A percentile compares a stretch with the other conserved stretches of the same genome.
phyloP scores from a whole-genome alignment of 148 eudicot species.

The Vaccinium vitisidaea region DNA sequence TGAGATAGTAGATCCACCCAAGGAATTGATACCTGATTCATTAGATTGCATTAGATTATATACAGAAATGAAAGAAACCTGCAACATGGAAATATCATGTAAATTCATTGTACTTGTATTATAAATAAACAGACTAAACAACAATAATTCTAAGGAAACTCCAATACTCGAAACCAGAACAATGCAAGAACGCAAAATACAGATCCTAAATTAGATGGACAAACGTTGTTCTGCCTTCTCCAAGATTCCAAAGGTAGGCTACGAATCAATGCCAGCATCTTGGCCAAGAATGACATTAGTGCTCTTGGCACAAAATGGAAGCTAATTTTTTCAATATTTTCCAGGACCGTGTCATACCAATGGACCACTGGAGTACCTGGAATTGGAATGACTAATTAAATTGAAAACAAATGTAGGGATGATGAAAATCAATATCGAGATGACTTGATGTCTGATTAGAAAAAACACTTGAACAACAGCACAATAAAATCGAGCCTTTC shows the following conservation, averaged over 20 bases:
- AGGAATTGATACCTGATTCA: too few relatives aligned
- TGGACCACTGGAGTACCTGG: constrained; percentile 36
- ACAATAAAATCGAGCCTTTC: background rate
- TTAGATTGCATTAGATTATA: too few relatives aligned
- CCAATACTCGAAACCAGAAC: too few relatives aligned
- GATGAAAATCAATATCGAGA: background rate
- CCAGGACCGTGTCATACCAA: constrained; percentile 30
- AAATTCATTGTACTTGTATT: too few relatives aligned
- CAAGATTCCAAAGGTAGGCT: constrained; percentile 35
- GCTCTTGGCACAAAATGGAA: constrained; percentile 30
- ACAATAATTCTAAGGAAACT: too few relatives aligned
- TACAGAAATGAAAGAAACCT: too few relatives aligned
- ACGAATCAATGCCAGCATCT: constrained; percentile 26
- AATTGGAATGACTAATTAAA: background rate
- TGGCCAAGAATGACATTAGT: constrained; percentile 30
- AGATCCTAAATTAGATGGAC: constrained; percentile 30
- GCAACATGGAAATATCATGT: too few relatives aligned
- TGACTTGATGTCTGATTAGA: background rate
- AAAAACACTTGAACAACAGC: background rate
- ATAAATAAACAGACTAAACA: too few relatives aligned
- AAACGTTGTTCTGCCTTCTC: constrained; percentile 42
- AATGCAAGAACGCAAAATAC: too few relatives aligned
- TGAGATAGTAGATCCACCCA: too few relatives aligned
- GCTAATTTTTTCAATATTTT: constrained; percentile 28
- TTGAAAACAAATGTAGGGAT: background rate